phyloP scores from a whole-genome alignment of 2,329 filamentous ascomycete species.

The Pseudogymnoascus verrucosus region DNA sequence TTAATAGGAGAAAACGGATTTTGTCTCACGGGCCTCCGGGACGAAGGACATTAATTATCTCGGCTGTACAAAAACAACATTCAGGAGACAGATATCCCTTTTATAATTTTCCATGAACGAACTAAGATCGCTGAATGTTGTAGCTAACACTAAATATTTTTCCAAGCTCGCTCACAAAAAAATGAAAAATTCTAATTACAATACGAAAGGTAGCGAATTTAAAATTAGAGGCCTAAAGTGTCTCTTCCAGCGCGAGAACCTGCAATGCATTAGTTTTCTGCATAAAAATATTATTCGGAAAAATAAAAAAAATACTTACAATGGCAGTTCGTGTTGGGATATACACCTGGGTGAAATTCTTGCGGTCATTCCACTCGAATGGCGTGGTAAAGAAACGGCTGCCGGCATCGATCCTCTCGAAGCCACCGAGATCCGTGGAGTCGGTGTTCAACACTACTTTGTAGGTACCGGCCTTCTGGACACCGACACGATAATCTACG shows the following conservation, averaged over 20 bases:
- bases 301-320: slow-evolving; percentile 42
- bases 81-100: slow-evolving; percentile 4
- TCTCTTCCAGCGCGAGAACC: slow-evolving; percentile 31
- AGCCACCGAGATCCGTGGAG: slow-evolving; percentile 67
- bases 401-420: slow-evolving; percentile 66
- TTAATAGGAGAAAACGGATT: slow-evolving; percentile 10
- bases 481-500: slow-evolving; percentile 83
- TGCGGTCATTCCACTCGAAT: slow-evolving; percentile 80
- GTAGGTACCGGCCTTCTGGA: slow-evolving; percentile 81
- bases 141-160: slow-evolving; percentile 8
- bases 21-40: neutral
- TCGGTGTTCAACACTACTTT: slow-evolving; percentile 79
- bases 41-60: neutral
- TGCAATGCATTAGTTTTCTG: slow-evolving; percentile 15
- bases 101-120: neutral
- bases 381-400: slow-evolving; percentile 89
- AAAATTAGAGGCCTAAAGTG: slow-evolving; percentile 18
- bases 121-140: slow-evolving; percentile 6
- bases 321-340: slow-evolving; percentile 76
- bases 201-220: neutral
- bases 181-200: slow-evolving; percentile 3
- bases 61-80: slow-evolving; percentile 1
- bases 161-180: slow-evolving; percentile 7
- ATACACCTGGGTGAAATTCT: slow-evolving; percentile 90
- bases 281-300: neutral